Base-by-base conservation (phyloP, 1,139 yeast species). In the Diutina ranongensis region DNA sequence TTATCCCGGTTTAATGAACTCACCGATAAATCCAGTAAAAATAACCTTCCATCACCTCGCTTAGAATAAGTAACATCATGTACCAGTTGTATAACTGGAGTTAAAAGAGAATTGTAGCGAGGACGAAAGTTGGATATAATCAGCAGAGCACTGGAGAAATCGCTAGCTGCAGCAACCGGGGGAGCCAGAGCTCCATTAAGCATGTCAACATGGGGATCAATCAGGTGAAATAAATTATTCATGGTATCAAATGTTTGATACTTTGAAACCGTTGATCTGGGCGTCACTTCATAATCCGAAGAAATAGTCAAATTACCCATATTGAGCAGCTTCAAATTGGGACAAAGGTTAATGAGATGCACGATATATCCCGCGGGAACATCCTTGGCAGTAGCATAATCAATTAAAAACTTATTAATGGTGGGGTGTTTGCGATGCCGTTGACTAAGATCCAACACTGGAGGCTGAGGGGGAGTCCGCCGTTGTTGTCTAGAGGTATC, bases 321-420 rank as follows among this genome's bases (percentile, higher is more conserved):
- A 52, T 81, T 67, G 20, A 83, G 54, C 8, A 62, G 55, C 9
- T 56, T 60, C 38, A 83, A 54, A 51, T 80, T 78, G 7, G 78
- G 78, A 55, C 94, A 83, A 35, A 74, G 60, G 36, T 70, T 70
- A 36, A 83, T 57, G 42, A 83, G 55, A 57, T 81, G 87, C 28
- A 83, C 57, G 7, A 83, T 55, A 53, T 77, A 75, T 0, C 92
- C 94, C 44, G 80, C 63, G 1, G 94, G 94, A 4, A 83, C 55
- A 59, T 83, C 94, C 52, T 71, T 76, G 16, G 79, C 71, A 20
- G 72, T 65, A 2, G 83, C 71, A 55, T 80, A 80, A 55, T 72
- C 78, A 46, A 68, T 55, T 38, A 83, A 57, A 51, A 76, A 76
- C 50, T 73, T 71, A 55, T 78, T 81, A 44, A 80, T 78, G 35